These are phyloP conservation scores for Xylaria longipes DNA, from an alignment of 495 filamentous ascomycete species.

Conservation along the genomic window DNA sequence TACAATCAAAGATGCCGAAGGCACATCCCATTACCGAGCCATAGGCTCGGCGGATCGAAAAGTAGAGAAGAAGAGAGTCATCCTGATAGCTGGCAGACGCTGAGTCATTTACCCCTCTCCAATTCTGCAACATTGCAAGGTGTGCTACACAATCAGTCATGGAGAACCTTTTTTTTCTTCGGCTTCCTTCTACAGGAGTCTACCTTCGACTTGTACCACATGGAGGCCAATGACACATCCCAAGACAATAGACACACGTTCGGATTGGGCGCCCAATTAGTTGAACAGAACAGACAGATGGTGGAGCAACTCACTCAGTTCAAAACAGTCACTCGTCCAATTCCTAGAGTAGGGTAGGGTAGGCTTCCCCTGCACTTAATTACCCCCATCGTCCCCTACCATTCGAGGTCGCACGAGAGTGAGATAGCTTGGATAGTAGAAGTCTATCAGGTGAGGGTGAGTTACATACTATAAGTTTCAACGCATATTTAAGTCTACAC, in stretches of 20 bases:
- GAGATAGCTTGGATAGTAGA: too few relatives aligned
- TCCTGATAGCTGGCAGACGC: background rate
- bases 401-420: too few relatives aligned
- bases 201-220: background rate
- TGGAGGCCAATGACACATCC: background rate
- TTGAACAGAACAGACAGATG: background rate
- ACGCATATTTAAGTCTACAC: too few relatives aligned
- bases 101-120: conserved; percentile 6
- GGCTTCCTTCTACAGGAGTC: background rate
- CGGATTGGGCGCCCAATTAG: background rate
- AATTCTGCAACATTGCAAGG: background rate
- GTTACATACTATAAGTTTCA: too few relatives aligned
- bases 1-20: background rate
- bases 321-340: background rate
- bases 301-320: background rate
- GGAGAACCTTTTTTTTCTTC: background rate
- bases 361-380: too few relatives aligned
- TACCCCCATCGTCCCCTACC: too few relatives aligned
- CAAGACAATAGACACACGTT: background rate
- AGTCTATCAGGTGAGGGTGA: too few relatives aligned
- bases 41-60: background rate
- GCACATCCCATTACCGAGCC: background rate
- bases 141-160: background rate
- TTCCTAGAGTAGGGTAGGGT: background rate
- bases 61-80: background rate